These are phyloP conservation scores for Fusarium concolor DNA, from an alignment of 2,329 filamentous ascomycete genomes.

Conservation along the genomic window DNA sequence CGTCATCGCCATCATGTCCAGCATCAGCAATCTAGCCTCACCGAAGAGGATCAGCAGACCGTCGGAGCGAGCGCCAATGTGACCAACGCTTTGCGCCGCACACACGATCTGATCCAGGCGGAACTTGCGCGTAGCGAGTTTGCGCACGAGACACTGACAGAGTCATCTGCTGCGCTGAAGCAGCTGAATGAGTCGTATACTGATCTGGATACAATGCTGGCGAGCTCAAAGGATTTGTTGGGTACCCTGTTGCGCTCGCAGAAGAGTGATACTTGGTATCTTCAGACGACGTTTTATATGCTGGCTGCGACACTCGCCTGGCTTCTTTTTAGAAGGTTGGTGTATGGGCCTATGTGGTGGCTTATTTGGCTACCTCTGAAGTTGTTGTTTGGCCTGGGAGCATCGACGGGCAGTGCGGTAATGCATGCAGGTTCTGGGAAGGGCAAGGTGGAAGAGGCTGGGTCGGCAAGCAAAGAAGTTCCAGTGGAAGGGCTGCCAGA, in stretches of 20 bases:
- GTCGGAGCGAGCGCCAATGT: slow-evolving; percentile 84
- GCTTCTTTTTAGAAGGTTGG: slow-evolving; percentile 84
- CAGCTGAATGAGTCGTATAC: slow-evolving; percentile 85
- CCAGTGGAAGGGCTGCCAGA: slow-evolving; percentile 53
- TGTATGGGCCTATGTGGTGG: slow-evolving; percentile 94
- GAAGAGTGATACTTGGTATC: slow-evolving; percentile 98
- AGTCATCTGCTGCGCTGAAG: slow-evolving; percentile 84
- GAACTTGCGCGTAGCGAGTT: slow-evolving; percentile 90
- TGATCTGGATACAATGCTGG: slow-evolving; percentile 80
- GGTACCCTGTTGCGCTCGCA: slow-evolving; percentile 84
- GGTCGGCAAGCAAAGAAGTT: slow-evolving; percentile 46
- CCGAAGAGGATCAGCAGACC: slow-evolving; percentile 78
- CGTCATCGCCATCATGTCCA: slow-evolving; percentile 44
- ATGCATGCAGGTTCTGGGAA: slow-evolving; percentile 51
- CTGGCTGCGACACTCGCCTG: slow-evolving; percentile 81
- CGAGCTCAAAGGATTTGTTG: slow-evolving; percentile 79
- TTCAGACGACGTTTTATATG: slow-evolving; percentile 89
- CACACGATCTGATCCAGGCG: slow-evolving; percentile 85
- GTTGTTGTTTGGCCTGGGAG: slow-evolving; percentile 68
- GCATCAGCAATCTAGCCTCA: slow-evolving; percentile 53
- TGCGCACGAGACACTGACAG: slow-evolving; percentile 86
- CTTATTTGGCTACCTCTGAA: slow-evolving; percentile 85
- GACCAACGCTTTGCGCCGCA: slow-evolving; percentile 83
- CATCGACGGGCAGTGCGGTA: slow-evolving; percentile 66
- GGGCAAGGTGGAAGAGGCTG: slow-evolving; percentile 43